Conservation (phyloP, 306 rosid genomes). For the Albizia julibrissin region DNA sequence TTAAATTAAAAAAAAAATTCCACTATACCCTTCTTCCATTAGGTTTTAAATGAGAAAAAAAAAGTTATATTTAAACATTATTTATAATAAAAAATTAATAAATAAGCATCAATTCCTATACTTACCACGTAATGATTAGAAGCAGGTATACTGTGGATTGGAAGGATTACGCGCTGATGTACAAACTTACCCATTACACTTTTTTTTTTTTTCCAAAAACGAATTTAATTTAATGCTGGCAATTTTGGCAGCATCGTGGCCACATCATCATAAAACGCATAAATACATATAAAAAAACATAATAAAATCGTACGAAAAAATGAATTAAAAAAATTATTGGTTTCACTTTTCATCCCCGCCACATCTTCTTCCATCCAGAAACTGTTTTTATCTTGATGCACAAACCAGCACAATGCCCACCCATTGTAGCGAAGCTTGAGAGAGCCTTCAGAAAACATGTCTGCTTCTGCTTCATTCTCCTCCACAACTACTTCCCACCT, state of each 20-base stretch:
- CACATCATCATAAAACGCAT: not conserved
- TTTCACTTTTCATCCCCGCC: not conserved
- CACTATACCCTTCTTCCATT: too few relatives aligned
- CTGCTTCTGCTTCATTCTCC: conserved; percentile 36
- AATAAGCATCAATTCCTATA: too few relatives aligned
- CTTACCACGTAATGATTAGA: too few relatives aligned
- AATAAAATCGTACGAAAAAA: not conserved
- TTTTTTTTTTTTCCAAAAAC: too few relatives aligned
- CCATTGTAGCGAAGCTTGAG: conserved; percentile 28
- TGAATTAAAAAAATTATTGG: not conserved
- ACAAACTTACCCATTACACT: too few relatives aligned
- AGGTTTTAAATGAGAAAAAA: too few relatives aligned
- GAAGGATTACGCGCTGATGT: too few relatives aligned
- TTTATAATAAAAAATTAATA: too few relatives aligned
- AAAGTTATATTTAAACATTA: too few relatives aligned
- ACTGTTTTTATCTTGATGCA: not conserved
- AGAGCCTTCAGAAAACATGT: conserved; percentile 34
- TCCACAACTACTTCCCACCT: conserved; percentile 42
- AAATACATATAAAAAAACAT: not conserved
- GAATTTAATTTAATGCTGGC: too few relatives aligned
- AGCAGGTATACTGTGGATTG: too few relatives aligned
- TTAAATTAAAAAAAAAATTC: too few relatives aligned
- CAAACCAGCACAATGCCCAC: not conserved
- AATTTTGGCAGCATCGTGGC: not conserved
- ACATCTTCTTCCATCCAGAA: not conserved